phyloP scores from a whole-genome alignment of 73 alveolate genomes.

The Symbiodinium natans region DNA sequence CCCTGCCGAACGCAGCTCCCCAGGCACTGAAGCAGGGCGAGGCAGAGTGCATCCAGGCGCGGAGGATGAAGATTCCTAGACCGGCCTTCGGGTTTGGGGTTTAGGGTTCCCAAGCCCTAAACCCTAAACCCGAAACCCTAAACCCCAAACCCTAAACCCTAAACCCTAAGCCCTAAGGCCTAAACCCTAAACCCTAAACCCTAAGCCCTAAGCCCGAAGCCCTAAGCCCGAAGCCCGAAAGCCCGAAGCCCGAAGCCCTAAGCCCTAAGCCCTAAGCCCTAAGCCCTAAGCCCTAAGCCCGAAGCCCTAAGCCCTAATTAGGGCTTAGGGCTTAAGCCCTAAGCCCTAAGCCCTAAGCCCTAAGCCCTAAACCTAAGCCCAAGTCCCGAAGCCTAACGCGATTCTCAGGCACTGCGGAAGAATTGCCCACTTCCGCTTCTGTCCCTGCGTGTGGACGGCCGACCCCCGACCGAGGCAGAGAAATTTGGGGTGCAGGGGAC shows the following conservation, averaged over 20 bases:
- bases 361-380: too few species aligned
- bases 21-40: neutral
- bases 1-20: neutral
- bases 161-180: neutral
- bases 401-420: constrained; percentile 31
- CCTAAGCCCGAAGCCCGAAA: too few species aligned
- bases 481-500: neutral
- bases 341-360: too few species aligned
- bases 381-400: too few species aligned
- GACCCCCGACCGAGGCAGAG: constrained; percentile 45
- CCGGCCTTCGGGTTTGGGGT: too few species aligned
- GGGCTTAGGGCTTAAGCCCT: too few species aligned
- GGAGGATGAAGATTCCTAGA: neutral
- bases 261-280: too few species aligned
- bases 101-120: neutral
- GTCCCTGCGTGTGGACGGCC: constrained; percentile 74
- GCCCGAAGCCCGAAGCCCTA: too few species aligned
- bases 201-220: neutral
- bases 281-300: too few species aligned
- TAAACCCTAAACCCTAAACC: neutral
- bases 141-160: neutral
- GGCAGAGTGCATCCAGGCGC: neutral
- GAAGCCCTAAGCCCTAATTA: too few species aligned
- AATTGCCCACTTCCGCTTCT: constrained; percentile 45
- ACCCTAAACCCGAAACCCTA: neutral